These are phyloP conservation scores for Clarireedia homoeocarpa DNA, from an alignment of 2,329 filamentous ascomycete genomes.

Conservation along the genomic window DNA sequence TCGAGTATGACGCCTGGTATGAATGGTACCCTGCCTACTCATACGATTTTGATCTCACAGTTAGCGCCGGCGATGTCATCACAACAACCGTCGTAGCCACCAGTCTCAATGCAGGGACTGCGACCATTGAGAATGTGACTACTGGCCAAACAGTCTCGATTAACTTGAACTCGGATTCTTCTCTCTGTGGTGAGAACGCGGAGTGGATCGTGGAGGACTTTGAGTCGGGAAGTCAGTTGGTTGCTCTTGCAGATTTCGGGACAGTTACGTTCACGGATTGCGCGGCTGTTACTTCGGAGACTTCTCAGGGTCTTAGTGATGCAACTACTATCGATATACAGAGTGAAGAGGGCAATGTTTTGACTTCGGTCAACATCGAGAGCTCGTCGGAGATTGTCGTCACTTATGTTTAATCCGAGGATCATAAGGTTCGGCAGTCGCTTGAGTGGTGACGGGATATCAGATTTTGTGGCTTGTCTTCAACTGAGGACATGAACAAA, in stretches of 20 bases:
- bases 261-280: conserved; percentile 35
- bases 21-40: conserved; percentile 52
- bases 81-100: conserved; percentile 36
- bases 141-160: conserved; percentile 37
- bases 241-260: conserved; percentile 39
- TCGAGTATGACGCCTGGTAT: conserved; percentile 47
- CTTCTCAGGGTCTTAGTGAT: background rate
- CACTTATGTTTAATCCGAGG: background rate
- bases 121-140: conserved; percentile 38
- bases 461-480: no score
- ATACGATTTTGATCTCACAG: conserved; percentile 35
- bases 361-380: background rate
- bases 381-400: background rate
- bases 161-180: conserved; percentile 28
- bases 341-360: background rate
- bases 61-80: conserved; percentile 12
- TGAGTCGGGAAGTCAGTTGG: conserved; percentile 29
- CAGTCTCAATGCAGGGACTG: conserved; percentile 28
- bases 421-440: no score
- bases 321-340: background rate
- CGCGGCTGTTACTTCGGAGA: background rate
- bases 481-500: no score
- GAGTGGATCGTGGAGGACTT: conserved; percentile 47
- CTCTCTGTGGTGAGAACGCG: conserved; percentile 36
- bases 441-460: no score